Evolutionary conservation across 2,329 filamentous ascomycete species (phyloP).

Genomic region (Chrysosporium keratinophilum): DNA sequence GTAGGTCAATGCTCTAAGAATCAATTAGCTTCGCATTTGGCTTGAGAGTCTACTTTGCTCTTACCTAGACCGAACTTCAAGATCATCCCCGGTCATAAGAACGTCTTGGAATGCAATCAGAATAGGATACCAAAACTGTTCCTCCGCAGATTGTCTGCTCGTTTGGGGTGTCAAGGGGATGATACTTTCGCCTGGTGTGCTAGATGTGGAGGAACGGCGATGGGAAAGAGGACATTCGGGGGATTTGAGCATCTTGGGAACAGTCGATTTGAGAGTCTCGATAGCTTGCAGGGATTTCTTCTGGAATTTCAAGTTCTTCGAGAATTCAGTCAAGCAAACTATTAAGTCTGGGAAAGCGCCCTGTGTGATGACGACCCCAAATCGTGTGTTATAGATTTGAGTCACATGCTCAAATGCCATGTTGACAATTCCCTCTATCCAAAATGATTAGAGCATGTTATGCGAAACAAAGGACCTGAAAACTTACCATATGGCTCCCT

Average conservation of each 20-base stretch:
- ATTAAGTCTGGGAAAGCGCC: conserved; percentile 94
- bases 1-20: conserved; percentile 66
- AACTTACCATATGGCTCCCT: conserved; percentile 65
- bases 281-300: conserved; percentile 97
- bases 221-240: conserved; percentile 87
- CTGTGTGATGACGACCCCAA: conserved; percentile 91
- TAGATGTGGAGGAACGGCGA: conserved; percentile 39
- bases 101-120: conserved; percentile 98
- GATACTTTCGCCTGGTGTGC: background rate
- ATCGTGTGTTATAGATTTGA: conserved; percentile 88
- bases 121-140: conserved; percentile 97
- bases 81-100: conserved; percentile 95
- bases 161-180: conserved; percentile 50
- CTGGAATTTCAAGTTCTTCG: conserved; percentile 96
- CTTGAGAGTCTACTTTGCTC: background rate
- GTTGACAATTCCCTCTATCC: conserved; percentile 77
- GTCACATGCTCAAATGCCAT: conserved; percentile 94
- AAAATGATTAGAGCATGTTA: conserved; percentile 17
- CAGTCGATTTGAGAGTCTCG: conserved; percentile 84
- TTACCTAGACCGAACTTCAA: conserved; percentile 72
- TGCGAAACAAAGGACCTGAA: background rate
- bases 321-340: conserved; percentile 94
- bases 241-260: conserved; percentile 88
- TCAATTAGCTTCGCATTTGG: background rate
- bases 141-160: conserved; percentile 78